These are phyloP conservation scores for Jaenimonas drosophilae DNA, from an alignment of 208 protist species.

Conservation along the genomic window DNA sequence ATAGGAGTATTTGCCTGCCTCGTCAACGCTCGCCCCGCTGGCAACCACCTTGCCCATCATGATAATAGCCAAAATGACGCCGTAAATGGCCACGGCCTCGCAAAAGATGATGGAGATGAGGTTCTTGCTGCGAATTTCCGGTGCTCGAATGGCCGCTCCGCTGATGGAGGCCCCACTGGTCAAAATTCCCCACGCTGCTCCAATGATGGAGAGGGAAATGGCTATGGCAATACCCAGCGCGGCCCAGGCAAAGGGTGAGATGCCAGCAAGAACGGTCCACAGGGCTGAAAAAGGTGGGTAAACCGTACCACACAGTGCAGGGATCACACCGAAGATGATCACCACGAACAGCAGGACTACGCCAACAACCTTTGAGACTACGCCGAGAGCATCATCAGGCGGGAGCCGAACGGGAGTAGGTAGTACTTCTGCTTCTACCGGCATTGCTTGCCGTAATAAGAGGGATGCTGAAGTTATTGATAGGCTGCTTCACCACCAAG, in stretches of 20 bases:
- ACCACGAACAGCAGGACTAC: conserved; percentile 49
- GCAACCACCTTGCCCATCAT: conserved; percentile 90
- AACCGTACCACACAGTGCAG: conserved; percentile 65
- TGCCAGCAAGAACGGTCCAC: conserved; percentile 48
- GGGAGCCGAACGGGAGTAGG: conserved; percentile 67
- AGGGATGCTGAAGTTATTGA: no score
- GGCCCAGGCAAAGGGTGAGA: conserved; percentile 75
- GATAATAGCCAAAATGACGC: conserved; percentile 98
- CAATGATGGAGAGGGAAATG: conserved; percentile 80
- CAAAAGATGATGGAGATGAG: conserved; percentile 98
- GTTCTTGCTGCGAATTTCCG: conserved; percentile 90
- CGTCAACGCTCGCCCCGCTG: conserved; percentile 26
- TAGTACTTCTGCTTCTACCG: conserved; percentile 70
- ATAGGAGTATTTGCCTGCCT: conserved; percentile 35
- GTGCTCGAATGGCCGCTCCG: conserved; percentile 77
- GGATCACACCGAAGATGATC: conserved; percentile 65
- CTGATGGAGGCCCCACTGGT: conserved; percentile 81
- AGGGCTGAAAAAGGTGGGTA: conserved; percentile 72
- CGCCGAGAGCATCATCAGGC: conserved; percentile 64
- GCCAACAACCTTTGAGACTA: conserved; percentile 32
- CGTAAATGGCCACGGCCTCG: conserved; percentile 99
- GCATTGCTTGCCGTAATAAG: no score
- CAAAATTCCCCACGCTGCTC: conserved; percentile 85
- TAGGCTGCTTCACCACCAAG: no score
- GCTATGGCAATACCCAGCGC: conserved; percentile 69